A percentile compares a stretch with the other conserved stretches of the same genome.
These are phyloP conservation scores for Talaromyces sp. DNA, from an alignment of 2,329 filamentous ascomycete species.

Conservation along the genomic window DNA sequence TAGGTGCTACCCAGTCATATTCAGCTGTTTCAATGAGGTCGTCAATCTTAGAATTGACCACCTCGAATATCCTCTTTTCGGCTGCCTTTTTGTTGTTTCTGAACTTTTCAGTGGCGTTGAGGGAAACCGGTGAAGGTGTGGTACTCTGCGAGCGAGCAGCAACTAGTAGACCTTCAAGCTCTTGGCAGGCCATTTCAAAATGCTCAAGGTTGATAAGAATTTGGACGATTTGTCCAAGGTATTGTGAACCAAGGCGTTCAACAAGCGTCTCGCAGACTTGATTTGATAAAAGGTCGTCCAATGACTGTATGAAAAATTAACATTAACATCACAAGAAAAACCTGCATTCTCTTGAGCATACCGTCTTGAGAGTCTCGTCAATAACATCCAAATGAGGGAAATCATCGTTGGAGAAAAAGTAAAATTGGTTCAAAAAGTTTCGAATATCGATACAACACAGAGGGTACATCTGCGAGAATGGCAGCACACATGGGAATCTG, in stretches of 20 bases:
- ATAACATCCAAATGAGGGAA: slow-evolving; percentile 87
- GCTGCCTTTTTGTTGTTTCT: slow-evolving; percentile 87
- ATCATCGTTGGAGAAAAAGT: slow-evolving; percentile 94
- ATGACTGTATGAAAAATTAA: slow-evolving; percentile 48
- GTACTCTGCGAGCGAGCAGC: slow-evolving; percentile 76
- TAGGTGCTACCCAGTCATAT: slow-evolving; percentile 75
- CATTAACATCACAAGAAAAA: slow-evolving; percentile 6
- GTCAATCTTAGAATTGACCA: slow-evolving; percentile 98
- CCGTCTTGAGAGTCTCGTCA: slow-evolving; percentile 80
- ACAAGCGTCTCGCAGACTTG: slow-evolving; percentile 90
- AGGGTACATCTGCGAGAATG: slow-evolving; percentile 98
- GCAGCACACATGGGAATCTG: slow-evolving; percentile 89
- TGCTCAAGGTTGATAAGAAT: slow-evolving; percentile 97
- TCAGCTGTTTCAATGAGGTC: slow-evolving; percentile 95
- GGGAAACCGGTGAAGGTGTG: slow-evolving; percentile 67
- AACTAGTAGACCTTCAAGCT: slow-evolving; percentile 80
- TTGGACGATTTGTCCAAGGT: slow-evolving; percentile 95
- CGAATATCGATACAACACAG: slow-evolving; percentile 96
- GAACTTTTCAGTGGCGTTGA: slow-evolving; percentile 82
- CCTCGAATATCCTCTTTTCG: slow-evolving; percentile 95
- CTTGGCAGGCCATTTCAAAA: slow-evolving; percentile 87
- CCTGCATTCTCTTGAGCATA: slow-evolving; percentile 24
- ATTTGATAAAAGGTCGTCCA: slow-evolving; percentile 90
- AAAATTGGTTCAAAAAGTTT: slow-evolving; percentile 97
- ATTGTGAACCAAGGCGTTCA: slow-evolving; percentile 82